A percentile compares a stretch with the other conserved stretches of the same genome.
Conservation (phyloP, 345 rosid genomes). For the Bretschneidera sinensis region DNA sequence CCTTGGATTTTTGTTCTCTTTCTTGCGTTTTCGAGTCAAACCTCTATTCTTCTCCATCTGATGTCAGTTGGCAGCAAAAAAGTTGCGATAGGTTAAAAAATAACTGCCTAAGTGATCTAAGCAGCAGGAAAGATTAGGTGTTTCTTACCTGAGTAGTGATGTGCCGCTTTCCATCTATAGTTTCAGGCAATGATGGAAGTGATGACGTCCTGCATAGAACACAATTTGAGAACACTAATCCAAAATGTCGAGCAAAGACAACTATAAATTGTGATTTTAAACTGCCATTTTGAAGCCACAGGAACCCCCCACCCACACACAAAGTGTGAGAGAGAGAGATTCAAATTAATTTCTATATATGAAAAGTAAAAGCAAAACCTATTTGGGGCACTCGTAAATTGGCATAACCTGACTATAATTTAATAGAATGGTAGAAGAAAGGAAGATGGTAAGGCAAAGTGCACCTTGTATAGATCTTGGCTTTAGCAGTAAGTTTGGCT, state of each 20-base stretch:
- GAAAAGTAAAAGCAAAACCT: no score
- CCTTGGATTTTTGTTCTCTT: conserved; percentile 65
- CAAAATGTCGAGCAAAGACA: no score
- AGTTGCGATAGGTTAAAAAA: background rate
- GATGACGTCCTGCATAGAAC: conserved; percentile 28
- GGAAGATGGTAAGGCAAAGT: background rate
- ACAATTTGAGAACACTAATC: background rate
- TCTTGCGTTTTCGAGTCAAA: conserved; percentile 61
- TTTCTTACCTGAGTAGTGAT: conserved; percentile 49
- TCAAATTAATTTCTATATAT: no score
- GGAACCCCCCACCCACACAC: no score
- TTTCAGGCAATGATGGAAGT: conserved; percentile 46
- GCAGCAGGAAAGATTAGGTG: conserved; percentile 2
- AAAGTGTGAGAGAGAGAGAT: no score
- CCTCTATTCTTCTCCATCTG: conserved; percentile 73
- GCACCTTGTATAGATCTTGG: conserved; percentile 59
- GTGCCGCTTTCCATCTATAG: conserved; percentile 58
- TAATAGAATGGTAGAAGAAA: background rate
- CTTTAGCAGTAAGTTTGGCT: conserved; percentile 64
- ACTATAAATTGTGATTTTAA: no score
- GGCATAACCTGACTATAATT: no score
- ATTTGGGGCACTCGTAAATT: no score
- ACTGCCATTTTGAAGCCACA: no score
- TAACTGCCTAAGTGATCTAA: background rate
- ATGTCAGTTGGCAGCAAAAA: conserved; percentile 3